Conservation (phyloP, 805 yeast species). For the Kazachstania viticola region DNA sequence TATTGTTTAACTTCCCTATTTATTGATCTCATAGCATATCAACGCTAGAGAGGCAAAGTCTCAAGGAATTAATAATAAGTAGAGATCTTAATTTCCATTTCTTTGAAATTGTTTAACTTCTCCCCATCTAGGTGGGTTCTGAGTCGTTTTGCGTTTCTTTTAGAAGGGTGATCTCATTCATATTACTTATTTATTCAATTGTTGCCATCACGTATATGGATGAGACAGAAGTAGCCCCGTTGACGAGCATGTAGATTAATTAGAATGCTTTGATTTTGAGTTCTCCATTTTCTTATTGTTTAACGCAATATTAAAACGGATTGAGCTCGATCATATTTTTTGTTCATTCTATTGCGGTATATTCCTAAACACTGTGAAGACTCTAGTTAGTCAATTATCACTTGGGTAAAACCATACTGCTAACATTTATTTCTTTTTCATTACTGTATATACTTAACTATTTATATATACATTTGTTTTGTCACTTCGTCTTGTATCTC, state of each 20-base stretch:
- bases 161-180: not conserved
- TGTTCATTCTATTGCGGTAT: slow-evolving; percentile 75
- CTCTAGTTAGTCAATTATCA: slow-evolving; percentile 82
- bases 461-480: too few relatives aligned
- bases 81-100: slow-evolving; percentile 19
- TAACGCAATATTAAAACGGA: slow-evolving; percentile 13
- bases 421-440: slow-evolving; percentile 53
- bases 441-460: slow-evolving; percentile 3
- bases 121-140: slow-evolving; percentile 15
- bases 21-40: slow-evolving; percentile 41
- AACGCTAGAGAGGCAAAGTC: slow-evolving; percentile 62
- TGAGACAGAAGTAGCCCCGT: slow-evolving; percentile 89
- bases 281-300: slow-evolving; percentile 22
- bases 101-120: slow-evolving; percentile 18
- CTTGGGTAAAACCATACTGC: slow-evolving; percentile 99
- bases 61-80: slow-evolving; percentile 18
- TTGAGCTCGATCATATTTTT: slow-evolving; percentile 55
- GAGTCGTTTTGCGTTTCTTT: slow-evolving; percentile 14
- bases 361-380: slow-evolving; percentile 99
- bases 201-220: slow-evolving; percentile 38
- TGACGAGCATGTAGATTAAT: slow-evolving; percentile 82
- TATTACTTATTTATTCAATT: slow-evolving; percentile 32
- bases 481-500: too few relatives aligned
- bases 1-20: slow-evolving; percentile 22
- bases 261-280: slow-evolving; percentile 33